These are phyloP conservation scores for Rhytidhysteron rufulum DNA, from an alignment of 2,329 filamentous ascomycete genomes.

Conservation along the genomic window DNA sequence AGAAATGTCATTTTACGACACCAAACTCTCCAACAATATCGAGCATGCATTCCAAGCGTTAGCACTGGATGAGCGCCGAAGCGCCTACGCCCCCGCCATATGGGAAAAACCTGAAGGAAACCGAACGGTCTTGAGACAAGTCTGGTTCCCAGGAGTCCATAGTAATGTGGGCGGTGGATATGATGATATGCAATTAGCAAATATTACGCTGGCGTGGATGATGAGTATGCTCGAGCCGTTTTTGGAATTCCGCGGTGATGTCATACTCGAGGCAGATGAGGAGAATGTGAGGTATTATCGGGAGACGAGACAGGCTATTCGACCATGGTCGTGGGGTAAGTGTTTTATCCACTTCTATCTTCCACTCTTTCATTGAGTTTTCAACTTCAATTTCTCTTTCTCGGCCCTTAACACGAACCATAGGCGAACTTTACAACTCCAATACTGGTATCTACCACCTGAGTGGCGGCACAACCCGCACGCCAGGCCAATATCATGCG, in stretches of 20 bases:
- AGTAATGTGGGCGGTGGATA: conserved; percentile 51
- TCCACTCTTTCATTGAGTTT: background rate
- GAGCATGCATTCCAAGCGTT: conserved; percentile 56
- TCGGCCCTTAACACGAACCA: background rate
- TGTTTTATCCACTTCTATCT: background rate
- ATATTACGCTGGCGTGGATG: conserved; percentile 57
- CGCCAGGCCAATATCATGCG: conserved; percentile 46
- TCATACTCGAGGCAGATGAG: conserved; percentile 46
- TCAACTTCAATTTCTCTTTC: background rate
- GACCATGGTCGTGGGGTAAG: conserved; percentile 47
- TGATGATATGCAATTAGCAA: conserved; percentile 42
- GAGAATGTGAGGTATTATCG: conserved; percentile 44
- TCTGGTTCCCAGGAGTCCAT: conserved; percentile 56
- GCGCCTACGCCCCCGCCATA: conserved; percentile 49
- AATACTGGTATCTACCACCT: conserved; percentile 45
- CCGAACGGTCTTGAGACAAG: conserved; percentile 46
- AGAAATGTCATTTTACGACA: conserved; percentile 48
- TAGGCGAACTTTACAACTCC: conserved; percentile 42
- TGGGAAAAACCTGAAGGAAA: conserved; percentile 48
- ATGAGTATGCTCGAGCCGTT: conserved; percentile 49
- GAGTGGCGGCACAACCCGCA: conserved; percentile 43
- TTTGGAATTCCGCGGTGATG: conserved; percentile 46
- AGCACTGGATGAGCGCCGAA: conserved; percentile 51
- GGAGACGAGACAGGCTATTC: conserved; percentile 33
- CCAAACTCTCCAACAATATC: conserved; percentile 39